A percentile compares a stretch with the other conserved stretches of the same genome.
Evolutionary conservation across 306 rosid genomes (phyloP).

Genomic region (Malus fusca): DNA sequence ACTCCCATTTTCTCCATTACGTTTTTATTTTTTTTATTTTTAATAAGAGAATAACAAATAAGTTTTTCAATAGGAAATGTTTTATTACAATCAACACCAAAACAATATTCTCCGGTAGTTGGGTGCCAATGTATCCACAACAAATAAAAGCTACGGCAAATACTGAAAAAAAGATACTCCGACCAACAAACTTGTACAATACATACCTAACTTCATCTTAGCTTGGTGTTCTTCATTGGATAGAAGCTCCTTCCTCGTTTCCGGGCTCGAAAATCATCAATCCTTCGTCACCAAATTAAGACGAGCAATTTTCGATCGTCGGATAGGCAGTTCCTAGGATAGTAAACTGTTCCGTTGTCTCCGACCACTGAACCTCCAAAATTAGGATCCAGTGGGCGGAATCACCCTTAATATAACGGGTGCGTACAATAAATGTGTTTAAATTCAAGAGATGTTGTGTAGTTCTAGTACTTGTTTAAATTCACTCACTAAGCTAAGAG

Average conservation of each 20-base stretch:
- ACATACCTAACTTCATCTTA: background rate
- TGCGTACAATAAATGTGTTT: background rate
- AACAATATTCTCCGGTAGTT: background rate
- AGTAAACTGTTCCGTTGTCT: background rate
- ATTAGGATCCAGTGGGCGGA: background rate
- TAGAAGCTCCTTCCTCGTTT: background rate
- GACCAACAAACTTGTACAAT: background rate
- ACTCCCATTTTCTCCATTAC: too few relatives aligned
- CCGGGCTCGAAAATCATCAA: background rate
- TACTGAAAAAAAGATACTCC: background rate
- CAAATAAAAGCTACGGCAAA: background rate
- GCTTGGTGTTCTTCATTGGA: background rate
- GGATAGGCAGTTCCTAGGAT: background rate
- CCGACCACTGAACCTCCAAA: background rate
- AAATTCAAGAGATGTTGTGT: background rate
- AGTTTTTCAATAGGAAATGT: too few relatives aligned
- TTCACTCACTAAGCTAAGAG: background rate
- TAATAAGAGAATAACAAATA: too few relatives aligned
- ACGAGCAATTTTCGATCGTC: background rate
- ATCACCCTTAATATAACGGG: background rate
- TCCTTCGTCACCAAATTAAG: background rate
- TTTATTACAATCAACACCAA: background rate
- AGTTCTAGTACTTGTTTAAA: background rate
- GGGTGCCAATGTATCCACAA: background rate
- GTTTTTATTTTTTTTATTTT: too few relatives aligned